phyloP scores from a whole-genome alignment of 2,329 filamentous ascomycete species.

The Xylariaceae sp. region DNA sequence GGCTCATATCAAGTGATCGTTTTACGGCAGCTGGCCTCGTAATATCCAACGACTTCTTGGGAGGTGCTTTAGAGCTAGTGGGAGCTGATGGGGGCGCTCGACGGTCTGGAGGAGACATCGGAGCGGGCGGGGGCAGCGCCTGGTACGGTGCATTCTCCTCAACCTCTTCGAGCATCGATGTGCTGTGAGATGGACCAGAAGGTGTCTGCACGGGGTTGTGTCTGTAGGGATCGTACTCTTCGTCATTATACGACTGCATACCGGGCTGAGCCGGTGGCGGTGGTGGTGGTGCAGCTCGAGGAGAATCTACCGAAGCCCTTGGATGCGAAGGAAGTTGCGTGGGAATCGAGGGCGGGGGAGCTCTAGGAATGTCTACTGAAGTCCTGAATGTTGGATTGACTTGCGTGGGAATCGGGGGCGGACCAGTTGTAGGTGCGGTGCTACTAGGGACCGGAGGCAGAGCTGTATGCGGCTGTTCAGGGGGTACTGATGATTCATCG shows the following conservation, averaged over 20 bases:
- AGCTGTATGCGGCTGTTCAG: constrained; percentile 40
- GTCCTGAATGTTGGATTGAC: constrained; percentile 47
- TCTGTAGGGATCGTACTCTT: constrained; percentile 66
- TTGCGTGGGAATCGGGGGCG: constrained; percentile 61
- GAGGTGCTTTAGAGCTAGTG: constrained; percentile 35
- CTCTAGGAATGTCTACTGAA: constrained; percentile 67
- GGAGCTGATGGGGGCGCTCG: constrained; percentile 41
- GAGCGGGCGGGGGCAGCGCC: constrained; percentile 39
- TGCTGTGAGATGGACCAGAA: constrained; percentile 31
- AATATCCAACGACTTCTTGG: constrained; percentile 61
- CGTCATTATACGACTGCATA: constrained; percentile 42
- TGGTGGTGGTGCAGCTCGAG: constrained; percentile 20
- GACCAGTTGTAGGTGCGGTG: constrained; percentile 53
- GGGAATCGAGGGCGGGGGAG: constrained; percentile 31
- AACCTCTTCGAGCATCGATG: constrained; percentile 43
- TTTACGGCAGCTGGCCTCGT: constrained; percentile 46
- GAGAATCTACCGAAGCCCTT: constrained; percentile 17
- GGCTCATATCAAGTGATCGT: constrained; percentile 67
- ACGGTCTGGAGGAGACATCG: constrained; percentile 42
- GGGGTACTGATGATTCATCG: constrained; percentile 54
- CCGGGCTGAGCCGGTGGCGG: constrained; percentile 15
- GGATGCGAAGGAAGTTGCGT: constrained; percentile 11
- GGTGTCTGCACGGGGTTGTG: constrained; percentile 38
- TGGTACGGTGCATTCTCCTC: constrained; percentile 43
- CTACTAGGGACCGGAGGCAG: constrained; percentile 54